Evolutionary conservation across 163 green algal species (phyloP), one percentile per base, ranked within the genome.

Genomic region (Scenedesmus sp.): DNA sequence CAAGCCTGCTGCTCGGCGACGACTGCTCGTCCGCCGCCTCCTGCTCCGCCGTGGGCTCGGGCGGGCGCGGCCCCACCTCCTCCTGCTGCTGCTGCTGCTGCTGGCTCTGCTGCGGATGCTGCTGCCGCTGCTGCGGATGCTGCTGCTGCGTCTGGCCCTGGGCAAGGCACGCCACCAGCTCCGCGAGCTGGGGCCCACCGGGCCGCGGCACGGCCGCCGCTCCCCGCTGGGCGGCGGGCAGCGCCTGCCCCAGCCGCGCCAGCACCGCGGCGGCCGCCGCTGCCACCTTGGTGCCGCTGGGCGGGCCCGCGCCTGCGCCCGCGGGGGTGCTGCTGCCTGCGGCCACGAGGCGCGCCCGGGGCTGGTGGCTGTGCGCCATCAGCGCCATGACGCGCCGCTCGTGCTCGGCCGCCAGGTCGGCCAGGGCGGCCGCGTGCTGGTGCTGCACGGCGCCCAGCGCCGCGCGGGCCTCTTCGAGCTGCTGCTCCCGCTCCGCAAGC

Each of bases 401-500:
- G 18, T 70, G 57, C 42, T 63, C 39, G 11, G 5, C 22, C 48
- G 50, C 51, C 26, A 79, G 20, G 18, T 70, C 57, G 45, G 58
- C 39, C 20, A 70, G 36, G 26, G 60, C 24, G 10, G 42, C 15
- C 28, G 69, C 54, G 26, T 79, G 70, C 57, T 79, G 70, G 22
- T 69, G 70, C 44, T 69, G 39, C 20, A 17, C 42, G 39, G 20
- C 20, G 1, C 60, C 44, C 58, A 71, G 57, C n/a, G 36, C 39
- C 39, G 31, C 39, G 26, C 10, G 24, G 4, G 57, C 24, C 29
- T 63, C 42, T 22, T 79, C 57, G 26, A 71, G 57, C 58, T 69
- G 57, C 56, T 79, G 70, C 57, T 79, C 54, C 26, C 26, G 26
- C 31, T 79, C 56, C 34, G 57, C 28, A 26, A 70, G 28, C 44